Conservation (phyloP, 306 rosid genomes). For the Casuarina cunninghamiana region DNA sequence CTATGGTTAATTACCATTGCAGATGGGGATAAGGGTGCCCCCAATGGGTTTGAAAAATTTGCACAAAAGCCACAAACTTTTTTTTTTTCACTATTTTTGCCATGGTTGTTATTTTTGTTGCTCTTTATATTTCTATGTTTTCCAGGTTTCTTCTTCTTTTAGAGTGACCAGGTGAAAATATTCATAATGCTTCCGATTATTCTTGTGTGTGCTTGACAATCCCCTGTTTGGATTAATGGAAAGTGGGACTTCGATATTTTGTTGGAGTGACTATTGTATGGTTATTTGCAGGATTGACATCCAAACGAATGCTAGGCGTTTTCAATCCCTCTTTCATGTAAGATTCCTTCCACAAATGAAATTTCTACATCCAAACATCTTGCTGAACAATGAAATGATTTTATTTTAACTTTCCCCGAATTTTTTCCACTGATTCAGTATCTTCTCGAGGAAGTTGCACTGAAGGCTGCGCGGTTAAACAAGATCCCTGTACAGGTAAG, state of each 20-base stretch:
- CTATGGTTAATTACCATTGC: no score
- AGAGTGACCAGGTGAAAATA: not conserved
- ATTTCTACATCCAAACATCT: not conserved
- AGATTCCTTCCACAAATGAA: conserved; percentile 37
- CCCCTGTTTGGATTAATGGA: not conserved
- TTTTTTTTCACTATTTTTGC: not conserved
- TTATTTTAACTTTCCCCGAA: conserved; percentile 18
- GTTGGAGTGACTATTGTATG: conserved; percentile 23
- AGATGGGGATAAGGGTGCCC: no score
- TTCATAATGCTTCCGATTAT: not conserved
- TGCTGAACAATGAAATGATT: conserved; percentile 15
- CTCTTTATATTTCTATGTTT: not conserved
- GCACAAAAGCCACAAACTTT: no score
- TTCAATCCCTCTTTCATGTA: conserved; percentile 78
- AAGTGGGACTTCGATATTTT: conserved; percentile 18
- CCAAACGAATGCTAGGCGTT: conserved; percentile 80
- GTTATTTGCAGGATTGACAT: conserved; percentile 82
- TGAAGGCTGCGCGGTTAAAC: conserved; percentile 61
- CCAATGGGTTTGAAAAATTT: no score
- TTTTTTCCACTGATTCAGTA: conserved; percentile 54
- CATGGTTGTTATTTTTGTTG: not conserved
- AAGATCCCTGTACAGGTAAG: conserved; percentile 63
- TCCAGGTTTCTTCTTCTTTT: not conserved
- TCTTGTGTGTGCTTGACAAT: not conserved
- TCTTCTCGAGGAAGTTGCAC: conserved; percentile 87